Evolutionary conservation across 306 rosid genomes (phyloP).

Genomic region (Inga oerstediana): DNA sequence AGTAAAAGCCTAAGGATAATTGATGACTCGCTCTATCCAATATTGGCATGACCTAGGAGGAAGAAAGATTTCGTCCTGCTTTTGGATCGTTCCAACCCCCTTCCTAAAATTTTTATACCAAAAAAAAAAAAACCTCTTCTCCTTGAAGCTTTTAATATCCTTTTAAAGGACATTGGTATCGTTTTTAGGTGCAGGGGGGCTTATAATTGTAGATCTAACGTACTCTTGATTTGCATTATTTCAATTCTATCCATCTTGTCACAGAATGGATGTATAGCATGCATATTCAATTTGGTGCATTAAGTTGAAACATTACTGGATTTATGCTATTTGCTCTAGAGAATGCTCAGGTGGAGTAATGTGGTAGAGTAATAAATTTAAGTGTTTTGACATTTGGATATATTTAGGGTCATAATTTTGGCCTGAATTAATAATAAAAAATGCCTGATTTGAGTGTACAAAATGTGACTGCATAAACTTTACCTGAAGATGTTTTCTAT

Average conservation of each 20-base stretch:
- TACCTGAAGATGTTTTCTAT: conserved; percentile 3
- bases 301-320: not conserved
- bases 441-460: conserved; percentile 12
- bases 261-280: not conserved
- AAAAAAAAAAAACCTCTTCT: not conserved
- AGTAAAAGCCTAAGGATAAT: too few species aligned
- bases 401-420: not conserved
- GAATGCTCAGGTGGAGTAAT: not conserved
- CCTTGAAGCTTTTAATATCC: not conserved
- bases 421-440: conserved; percentile 21
- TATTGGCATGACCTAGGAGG: too few species aligned
- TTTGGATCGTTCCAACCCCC: too few species aligned
- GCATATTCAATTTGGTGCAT: not conserved
- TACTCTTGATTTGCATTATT: not conserved
- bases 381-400: not conserved
- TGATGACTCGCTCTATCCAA: too few species aligned
- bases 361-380: not conserved
- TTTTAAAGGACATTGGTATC: not conserved
- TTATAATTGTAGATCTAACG: not conserved
- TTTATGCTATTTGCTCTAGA: not conserved
- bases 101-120: too few species aligned
- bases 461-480: not conserved
- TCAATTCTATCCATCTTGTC: not conserved
- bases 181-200: not conserved
- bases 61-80: too few species aligned